Evolutionary conservation across 2,329 filamentous ascomycete genomes (phyloP).

Genomic region (Fusarium heterosporum): DNA sequence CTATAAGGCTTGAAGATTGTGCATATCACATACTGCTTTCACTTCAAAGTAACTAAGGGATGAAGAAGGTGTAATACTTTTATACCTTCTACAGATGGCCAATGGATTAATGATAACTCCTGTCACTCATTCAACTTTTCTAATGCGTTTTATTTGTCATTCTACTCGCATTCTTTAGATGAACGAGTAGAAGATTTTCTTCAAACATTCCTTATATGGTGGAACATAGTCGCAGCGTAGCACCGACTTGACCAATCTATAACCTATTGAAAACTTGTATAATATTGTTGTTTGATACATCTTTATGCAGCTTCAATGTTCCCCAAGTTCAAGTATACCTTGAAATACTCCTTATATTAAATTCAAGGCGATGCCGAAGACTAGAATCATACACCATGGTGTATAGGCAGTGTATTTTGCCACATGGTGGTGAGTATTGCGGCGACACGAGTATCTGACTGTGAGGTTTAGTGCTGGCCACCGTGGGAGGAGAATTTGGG

Average conservation of each 20-base stretch:
- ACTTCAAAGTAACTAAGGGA: neutral
- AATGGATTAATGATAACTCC: conserved; percentile 9
- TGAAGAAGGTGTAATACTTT: neutral
- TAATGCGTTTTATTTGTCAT: conserved; percentile 10
- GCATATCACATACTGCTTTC: neutral
- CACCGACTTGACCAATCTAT: conserved; percentile 23
- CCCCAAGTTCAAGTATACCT: too few species aligned
- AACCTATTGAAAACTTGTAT: conserved; percentile 12
- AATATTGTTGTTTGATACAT: neutral
- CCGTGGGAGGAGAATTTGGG: too few species aligned
- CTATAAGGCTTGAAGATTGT: conserved; percentile 13
- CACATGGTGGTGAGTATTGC: too few species aligned
- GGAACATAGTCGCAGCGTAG: conserved; percentile 24
- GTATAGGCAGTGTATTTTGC: too few species aligned
- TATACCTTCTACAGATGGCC: neutral
- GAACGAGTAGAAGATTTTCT: conserved; percentile 21
- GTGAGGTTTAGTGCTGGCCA: too few species aligned
- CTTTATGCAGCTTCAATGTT: too few species aligned
- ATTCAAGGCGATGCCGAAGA: too few species aligned
- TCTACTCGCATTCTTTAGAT: neutral
- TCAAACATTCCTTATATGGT: conserved; percentile 36
- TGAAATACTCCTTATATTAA: too few species aligned
- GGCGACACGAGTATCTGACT: too few species aligned
- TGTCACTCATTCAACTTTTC: conserved; percentile 22
- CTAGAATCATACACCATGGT: too few species aligned